Evolutionary conservation across 1,284 basidiomycete genomes (phyloP).

Genomic region (Apiotrichum gamsii): DNA sequence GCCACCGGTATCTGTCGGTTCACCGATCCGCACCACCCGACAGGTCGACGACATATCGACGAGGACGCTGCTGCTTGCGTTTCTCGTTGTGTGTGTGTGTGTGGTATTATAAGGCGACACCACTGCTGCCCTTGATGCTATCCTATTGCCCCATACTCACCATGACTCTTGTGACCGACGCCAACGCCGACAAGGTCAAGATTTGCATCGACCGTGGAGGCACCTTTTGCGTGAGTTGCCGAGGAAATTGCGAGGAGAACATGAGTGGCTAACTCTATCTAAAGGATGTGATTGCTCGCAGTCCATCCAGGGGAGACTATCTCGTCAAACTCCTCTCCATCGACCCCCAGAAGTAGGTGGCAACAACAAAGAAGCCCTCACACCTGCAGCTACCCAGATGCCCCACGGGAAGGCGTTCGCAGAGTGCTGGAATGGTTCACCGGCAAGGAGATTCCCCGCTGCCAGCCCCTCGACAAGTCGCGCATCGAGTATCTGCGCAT

Average conservation of each 20-base stretch:
- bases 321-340: constrained; percentile 66
- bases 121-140: no score
- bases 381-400: constrained; percentile 62
- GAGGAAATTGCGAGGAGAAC: no score
- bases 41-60: no score
- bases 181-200: constrained; percentile 32
- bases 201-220: constrained; percentile 33
- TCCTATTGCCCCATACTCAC: background rate
- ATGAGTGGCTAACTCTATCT: constrained; percentile 11
- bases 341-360: constrained; percentile 59
- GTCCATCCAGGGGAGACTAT: constrained; percentile 16
- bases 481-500: constrained; percentile 90
- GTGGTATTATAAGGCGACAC: no score
- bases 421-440: constrained; percentile 75
- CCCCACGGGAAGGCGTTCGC: constrained; percentile 79
- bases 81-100: no score
- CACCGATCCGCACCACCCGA: no score
- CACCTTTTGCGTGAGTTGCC: constrained; percentile 3
- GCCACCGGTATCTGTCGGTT: no score
- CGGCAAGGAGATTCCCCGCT: constrained; percentile 47
- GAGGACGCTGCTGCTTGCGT: no score
- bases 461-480: constrained; percentile 55
- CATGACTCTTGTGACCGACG: constrained; percentile 12
- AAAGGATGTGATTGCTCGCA: constrained; percentile 8
- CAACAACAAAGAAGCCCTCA: background rate